Base-by-base conservation (phyloP, 164 flowering plant genomes). In the Sextonia rubra region DNA sequence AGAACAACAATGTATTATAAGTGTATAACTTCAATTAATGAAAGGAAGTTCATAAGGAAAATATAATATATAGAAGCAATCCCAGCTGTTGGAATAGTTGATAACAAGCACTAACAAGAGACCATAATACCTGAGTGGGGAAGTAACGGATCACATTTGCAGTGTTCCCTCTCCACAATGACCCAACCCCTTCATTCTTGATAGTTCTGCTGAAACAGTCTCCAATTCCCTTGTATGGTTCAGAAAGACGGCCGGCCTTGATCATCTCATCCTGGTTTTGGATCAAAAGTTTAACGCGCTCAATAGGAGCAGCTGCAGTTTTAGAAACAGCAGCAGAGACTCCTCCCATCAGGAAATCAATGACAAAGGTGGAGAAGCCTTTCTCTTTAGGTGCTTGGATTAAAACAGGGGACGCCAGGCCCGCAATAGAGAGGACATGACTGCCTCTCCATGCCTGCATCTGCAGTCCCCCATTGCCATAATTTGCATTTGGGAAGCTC, bases 311-410 rank as follows among this genome's bases (percentile, higher is more conserved):
- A 65, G 93, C 94, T 68, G 93, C 97, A 24, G 94, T 85, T 71
- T 91, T 91, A 14, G 97, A 91, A 25, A 90, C 97, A 70, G 97
- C 94, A 32, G 94, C 97, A 73, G 97, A 90, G 74, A 91, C 97
- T 69, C 97, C 97, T 66, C 94, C 91, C 94, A 90, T 90, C 18
- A 91, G 82, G 73, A 91, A 89, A 81, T 91, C 97, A 77, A 83
- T 82, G 18, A 86, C 89, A 74, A 89, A 91, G 77, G 81, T 71
- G 4, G 82, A 74, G 60, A 83, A 25, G 23, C 92, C 90, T 78
- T 86, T 91, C 84, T 91, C 93, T 20, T 83, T 26, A 4, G 97
- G 97, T 18, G 97, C 92, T 64, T 82, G 86, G 47, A 85, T 89
- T 80, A 85, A 80, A 32, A 91, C 81, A 30, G 93, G 90, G 24